Conservation (phyloP, 2,329 filamentous ascomycete genomes). For the Piedraia hortae region DNA sequence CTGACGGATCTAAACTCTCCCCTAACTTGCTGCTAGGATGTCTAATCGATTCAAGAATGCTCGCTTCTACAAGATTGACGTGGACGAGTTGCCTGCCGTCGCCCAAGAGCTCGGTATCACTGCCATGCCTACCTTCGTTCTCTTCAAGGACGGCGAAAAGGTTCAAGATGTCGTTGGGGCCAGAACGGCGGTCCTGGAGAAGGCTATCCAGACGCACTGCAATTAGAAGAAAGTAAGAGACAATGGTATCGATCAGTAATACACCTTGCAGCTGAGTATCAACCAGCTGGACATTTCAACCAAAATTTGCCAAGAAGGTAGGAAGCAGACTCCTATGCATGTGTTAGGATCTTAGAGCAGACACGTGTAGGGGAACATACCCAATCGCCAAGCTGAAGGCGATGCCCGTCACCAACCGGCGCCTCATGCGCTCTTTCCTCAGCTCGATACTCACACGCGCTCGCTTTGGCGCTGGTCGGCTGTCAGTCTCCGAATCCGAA, state of each 20-base stretch:
- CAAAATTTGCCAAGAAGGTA: not conserved
- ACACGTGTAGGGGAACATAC: constrained; percentile 29
- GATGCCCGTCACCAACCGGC: constrained; percentile 60
- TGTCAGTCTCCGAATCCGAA: constrained; percentile 22
- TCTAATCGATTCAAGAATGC: constrained; percentile 31
- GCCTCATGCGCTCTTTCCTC: constrained; percentile 63
- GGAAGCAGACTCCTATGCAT: not conserved
- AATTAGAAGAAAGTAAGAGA: too few species aligned
- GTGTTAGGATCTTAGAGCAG: too few species aligned
- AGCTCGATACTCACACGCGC: constrained; percentile 52
- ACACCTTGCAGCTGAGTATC: not conserved
- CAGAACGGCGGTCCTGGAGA: constrained; percentile 40
- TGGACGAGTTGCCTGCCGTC: constrained; percentile 53
- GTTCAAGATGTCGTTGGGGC: constrained; percentile 50
- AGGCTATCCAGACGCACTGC: constrained; percentile 18
- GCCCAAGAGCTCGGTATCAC: constrained; percentile 52
- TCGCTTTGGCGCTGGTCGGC: constrained; percentile 35
- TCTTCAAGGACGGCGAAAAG: constrained; percentile 60
- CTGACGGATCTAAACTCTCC: constrained; percentile 1
- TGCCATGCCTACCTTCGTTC: constrained; percentile 76
- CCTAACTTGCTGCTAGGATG: constrained; percentile 18
- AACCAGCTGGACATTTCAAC: not conserved
- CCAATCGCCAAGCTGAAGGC: constrained; percentile 69
- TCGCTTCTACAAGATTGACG: constrained; percentile 72
- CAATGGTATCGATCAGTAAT: too few species aligned